A percentile compares a stretch with the other conserved stretches of the same genome.
Evolutionary conservation across 495 filamentous ascomycete genomes (phyloP).

Genomic region (Xylaria longipes): DNA sequence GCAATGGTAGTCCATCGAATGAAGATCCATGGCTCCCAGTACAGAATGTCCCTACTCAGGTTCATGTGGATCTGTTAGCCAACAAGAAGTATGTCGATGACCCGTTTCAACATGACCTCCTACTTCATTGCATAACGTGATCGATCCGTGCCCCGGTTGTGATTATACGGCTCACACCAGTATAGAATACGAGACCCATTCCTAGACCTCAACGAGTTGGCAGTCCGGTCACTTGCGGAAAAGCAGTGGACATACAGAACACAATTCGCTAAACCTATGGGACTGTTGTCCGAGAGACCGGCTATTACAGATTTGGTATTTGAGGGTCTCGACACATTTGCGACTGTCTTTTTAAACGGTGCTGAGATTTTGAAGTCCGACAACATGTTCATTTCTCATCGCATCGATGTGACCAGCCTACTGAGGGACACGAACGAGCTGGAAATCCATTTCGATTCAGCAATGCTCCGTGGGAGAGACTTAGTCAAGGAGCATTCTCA

Average conservation of each 20-base stretch:
- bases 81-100: slow-evolving; percentile 34
- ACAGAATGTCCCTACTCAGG: slow-evolving; percentile 35
- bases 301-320: slow-evolving; percentile 60
- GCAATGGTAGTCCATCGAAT: slow-evolving; percentile 14
- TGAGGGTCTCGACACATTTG: slow-evolving; percentile 71
- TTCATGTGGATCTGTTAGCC: slow-evolving; percentile 39
- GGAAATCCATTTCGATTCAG: slow-evolving; percentile 53
- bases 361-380: slow-evolving; percentile 59
- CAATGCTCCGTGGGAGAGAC: slow-evolving; percentile 47
- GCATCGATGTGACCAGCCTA: slow-evolving; percentile 46
- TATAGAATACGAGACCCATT: slow-evolving; percentile 65
- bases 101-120: neutral
- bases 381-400: slow-evolving; percentile 70
- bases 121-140: neutral
- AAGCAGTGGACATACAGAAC: slow-evolving; percentile 64
- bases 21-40: slow-evolving; percentile 37
- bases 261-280: slow-evolving; percentile 49
- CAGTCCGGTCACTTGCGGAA: slow-evolving; percentile 73
- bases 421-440: slow-evolving; percentile 37
- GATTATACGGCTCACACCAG: slow-evolving; percentile 24
- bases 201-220: slow-evolving; percentile 70
- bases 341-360: slow-evolving; percentile 64
- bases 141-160: neutral
- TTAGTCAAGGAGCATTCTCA: slow-evolving; percentile 48
- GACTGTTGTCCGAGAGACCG: slow-evolving; percentile 26